Evolutionary conservation across 2,329 filamentous ascomycete species (phyloP), one percentile per base, ranked within the genome.

Genomic region (Camillea tinctor): DNA sequence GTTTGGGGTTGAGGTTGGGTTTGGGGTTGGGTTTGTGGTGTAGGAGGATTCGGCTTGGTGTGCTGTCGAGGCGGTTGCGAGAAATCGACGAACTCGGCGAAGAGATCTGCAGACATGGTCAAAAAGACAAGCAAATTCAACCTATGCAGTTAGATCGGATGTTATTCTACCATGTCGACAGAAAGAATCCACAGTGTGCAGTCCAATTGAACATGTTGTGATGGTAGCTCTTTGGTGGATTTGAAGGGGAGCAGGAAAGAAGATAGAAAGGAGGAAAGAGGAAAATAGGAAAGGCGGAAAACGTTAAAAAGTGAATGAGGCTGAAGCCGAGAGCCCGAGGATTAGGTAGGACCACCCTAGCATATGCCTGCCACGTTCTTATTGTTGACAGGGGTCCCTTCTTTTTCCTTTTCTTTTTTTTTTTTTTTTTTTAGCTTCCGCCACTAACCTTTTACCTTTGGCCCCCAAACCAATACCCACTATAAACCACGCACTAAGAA

Each of bases 71-170:
- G 64, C 50, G 56, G 61, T 69, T 72, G 58, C 71, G 70, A 78
- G 65, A 79, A 76, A 67, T 76, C 78, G 68, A 83, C 84, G 66
- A 89, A 88, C 65, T 86, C 84, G 58, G 85, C 86, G 69, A 88
- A 86, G 59, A 89, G 81, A 73, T 88, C 85, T 63, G 85, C 84
- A 66, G 86, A 89, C 86, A 88, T 89, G 62, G 40, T 65, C n/a
- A n/a, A 30, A 49, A 58, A 54, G 44, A 50, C 15, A 19, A 51
- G 30, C 22, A 15, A n/a, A 58, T 57, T n/a, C n/a, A n/a, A n/a
- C n/a, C 50, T 44, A 60, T 8, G 26, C 3, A 9, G 11, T 51
- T 48, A 54, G 48, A 6, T 50, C 15, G 17, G 40, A 11, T 51
- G 8, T 57, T 7, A 4, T 3, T 30, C 36, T 44, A 44, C 15